phyloP scores from a whole-genome alignment of 108 stramenopile species.

The Skeletonema costatum region DNA sequence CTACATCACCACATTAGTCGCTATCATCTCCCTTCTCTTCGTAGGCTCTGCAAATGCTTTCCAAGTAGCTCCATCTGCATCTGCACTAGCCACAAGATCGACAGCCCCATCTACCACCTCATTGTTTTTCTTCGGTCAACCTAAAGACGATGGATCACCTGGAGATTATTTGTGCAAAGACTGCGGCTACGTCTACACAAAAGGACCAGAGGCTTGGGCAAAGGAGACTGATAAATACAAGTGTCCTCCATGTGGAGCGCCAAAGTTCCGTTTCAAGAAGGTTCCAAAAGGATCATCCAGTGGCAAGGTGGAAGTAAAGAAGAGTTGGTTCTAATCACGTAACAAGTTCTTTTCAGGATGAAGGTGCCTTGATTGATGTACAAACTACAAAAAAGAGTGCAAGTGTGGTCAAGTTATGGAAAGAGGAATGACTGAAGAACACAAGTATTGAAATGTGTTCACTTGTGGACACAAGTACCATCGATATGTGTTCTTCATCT shows the following conservation, averaged over 20 bases:
- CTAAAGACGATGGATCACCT: conserved; percentile 81
- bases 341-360: not conserved
- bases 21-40: conserved; percentile 1
- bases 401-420: not conserved
- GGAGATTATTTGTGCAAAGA: conserved; percentile 85
- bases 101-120: not conserved
- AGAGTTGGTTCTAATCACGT: conserved; percentile 62
- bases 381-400: not conserved
- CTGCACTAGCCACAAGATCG: not conserved
- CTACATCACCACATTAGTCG: not conserved
- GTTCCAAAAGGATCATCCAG: conserved; percentile 78
- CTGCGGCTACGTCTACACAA: conserved; percentile 89
- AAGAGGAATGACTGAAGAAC: not conserved
- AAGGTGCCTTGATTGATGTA: not conserved
- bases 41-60: conserved; percentile 16
- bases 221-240: conserved; percentile 56
- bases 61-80: not conserved
- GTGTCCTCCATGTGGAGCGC: conserved; percentile 85
- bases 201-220: conserved; percentile 85
- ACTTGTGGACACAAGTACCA: too few species aligned
- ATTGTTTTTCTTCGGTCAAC: conserved; percentile 61
- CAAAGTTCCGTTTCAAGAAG: conserved; percentile 84
- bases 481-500: not conserved
- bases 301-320: conserved; percentile 74
- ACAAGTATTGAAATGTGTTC: not conserved